These are phyloP conservation scores for Botrytis hyacinthi DNA, from an alignment of 2,329 filamentous ascomycete genomes.

Conservation along the genomic window DNA sequence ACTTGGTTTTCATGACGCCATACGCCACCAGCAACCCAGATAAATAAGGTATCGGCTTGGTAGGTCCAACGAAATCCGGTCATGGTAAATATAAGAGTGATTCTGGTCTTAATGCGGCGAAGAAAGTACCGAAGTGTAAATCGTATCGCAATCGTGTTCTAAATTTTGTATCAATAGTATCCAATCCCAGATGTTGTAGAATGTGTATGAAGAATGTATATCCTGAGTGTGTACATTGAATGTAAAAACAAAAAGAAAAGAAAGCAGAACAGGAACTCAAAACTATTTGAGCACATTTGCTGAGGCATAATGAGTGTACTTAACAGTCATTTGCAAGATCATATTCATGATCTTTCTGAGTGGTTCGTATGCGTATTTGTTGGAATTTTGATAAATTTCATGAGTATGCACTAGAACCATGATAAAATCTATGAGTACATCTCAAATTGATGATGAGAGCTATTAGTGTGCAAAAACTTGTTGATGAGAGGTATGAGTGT, in stretches of 20 bases:
- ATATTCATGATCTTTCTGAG: not conserved
- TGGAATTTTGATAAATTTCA: not conserved
- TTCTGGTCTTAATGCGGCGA: not conserved
- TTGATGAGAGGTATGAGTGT: not conserved
- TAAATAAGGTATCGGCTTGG: not conserved
- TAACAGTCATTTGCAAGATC: not conserved
- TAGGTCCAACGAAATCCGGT: too few relatives aligned
- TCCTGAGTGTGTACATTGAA: rapidly evolving
- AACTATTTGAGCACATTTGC: not conserved
- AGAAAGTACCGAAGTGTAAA: not conserved
- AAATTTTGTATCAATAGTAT: not conserved
- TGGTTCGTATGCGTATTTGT: not conserved
- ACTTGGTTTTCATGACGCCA: not conserved
- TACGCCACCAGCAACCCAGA: not conserved
- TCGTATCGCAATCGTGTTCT: not conserved
- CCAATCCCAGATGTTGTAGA: not conserved
- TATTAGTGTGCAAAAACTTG: too few relatives aligned
- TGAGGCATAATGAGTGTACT: not conserved
- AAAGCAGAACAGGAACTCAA: not conserved
- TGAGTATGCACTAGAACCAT: not conserved
- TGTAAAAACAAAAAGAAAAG: not conserved
- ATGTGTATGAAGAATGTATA: not conserved
- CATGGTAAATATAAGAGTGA: too few relatives aligned
- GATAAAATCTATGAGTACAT: not conserved
- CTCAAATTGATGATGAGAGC: not conserved